Base-by-base conservation (phyloP, 768 basidiomycete genomes). In the Pleurotus sapidus region DNA sequence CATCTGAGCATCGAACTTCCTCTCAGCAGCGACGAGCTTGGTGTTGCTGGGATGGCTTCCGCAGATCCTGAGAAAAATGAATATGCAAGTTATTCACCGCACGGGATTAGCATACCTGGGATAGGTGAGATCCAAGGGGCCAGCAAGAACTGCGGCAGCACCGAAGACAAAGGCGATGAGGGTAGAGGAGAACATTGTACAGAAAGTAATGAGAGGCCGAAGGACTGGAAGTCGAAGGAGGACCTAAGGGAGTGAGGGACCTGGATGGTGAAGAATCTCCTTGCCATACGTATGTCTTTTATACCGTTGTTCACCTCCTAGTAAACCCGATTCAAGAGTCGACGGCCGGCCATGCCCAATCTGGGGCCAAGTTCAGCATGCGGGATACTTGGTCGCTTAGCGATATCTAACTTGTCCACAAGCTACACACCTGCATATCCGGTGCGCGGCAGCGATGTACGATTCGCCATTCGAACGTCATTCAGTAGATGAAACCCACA, bases 1-100 rank as follows among this genome's bases (percentile, higher is more conserved):
- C 57, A 71, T 71, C 68, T 81, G 70, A 23, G 67, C 68, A 8
- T 64, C 58, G 64, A 80, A 81, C 64, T 78, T 72, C 53, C 69
- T 69, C 68, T 81, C 78, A 43, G 70, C 67, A 3, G 64, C 65
- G 40, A 64, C 63, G 53, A 78, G 57, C 54, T 74, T 58, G 20
- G 69, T 72, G 48, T 71, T 71, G 51, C 68, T 72, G 59, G 75
- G 69, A 53, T 58, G 59, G 9, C 70, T 74, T 46, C 77, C 79
- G 59, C 80, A 81, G 7, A 56, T 56, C 62, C 75, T 76, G 48
- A 20, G 65, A 62, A 46, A 43, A 43, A 59, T 56, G 14, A 37
- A 24, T 34, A 38, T 38, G 15, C 7, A 30, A 7, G 2, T 11
- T 17, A 27, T 17, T 34, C 24, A n/a, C 5, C 45, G 45, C 4